phyloP scores from a whole-genome alignment of 306 rosid species.

The Benincasa hispida region DNA sequence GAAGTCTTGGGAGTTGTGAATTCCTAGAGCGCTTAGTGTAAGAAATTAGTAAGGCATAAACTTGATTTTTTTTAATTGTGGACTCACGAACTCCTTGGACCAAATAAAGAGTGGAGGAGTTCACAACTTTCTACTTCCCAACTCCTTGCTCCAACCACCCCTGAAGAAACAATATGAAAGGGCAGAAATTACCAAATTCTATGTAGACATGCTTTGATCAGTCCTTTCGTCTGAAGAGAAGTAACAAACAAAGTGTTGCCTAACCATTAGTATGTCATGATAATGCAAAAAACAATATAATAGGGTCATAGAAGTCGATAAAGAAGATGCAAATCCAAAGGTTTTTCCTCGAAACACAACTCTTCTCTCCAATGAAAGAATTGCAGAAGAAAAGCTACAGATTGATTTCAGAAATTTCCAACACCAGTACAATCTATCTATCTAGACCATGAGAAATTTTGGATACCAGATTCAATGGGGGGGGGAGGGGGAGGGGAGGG shows the following conservation, averaged over 20 bases:
- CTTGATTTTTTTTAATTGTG: too few relatives aligned
- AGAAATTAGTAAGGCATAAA: too few relatives aligned
- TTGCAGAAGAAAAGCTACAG: neutral
- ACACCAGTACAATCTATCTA: neutral
- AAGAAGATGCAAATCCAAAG: neutral
- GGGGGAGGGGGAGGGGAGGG: neutral
- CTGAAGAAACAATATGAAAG: neutral
- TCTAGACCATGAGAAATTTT: neutral
- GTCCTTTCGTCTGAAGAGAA: neutral
- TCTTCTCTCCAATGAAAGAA: conserved; percentile 2
- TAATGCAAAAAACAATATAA: neutral
- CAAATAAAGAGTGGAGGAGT: too few relatives aligned
- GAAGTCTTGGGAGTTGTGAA: too few relatives aligned
- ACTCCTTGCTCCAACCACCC: too few relatives aligned
- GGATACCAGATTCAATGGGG: neutral
- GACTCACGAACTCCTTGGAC: too few relatives aligned
- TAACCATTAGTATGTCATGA: neutral
- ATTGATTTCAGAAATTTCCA: conserved; percentile 4
- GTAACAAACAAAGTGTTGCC: neutral
- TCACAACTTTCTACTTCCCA: too few relatives aligned
- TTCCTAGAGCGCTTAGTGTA: too few relatives aligned
- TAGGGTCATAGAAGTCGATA: neutral
- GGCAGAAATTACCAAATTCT: neutral
- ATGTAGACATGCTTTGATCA: neutral
- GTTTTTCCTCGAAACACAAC: neutral